A percentile compares a stretch with the other conserved stretches of the same genome.
Evolutionary conservation across 768 basidiomycete genomes (phyloP).

Genomic region (Cubamyces lactineus): DNA sequence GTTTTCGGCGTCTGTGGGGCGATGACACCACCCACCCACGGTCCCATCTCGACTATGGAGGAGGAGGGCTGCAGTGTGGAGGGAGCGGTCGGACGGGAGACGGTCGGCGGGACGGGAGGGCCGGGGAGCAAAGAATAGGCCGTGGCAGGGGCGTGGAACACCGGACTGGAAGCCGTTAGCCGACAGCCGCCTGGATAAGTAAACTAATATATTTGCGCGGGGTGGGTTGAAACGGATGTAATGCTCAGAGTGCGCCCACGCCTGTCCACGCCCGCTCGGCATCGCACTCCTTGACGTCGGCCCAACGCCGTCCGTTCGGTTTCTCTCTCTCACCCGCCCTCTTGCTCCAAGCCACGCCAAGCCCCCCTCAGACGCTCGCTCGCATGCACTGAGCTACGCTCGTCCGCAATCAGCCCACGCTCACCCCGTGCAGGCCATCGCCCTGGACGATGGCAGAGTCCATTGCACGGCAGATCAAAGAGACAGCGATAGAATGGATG

Average conservation of each 20-base stretch:
- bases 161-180: conserved; percentile 11
- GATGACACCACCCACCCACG: neutral
- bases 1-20: neutral
- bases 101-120: neutral
- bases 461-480: no score
- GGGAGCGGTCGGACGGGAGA: neutral
- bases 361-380: neutral
- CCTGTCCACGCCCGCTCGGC: neutral
- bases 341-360: neutral
- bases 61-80: neutral
- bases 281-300: neutral
- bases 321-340: neutral
- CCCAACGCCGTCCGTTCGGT: neutral
- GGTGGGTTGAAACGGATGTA: neutral
- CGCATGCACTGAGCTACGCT: no score
- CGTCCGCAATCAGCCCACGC: no score
- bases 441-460: no score
- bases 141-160: conserved; percentile 15
- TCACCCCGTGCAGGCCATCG: no score
- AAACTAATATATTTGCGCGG: no score
- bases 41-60: neutral
- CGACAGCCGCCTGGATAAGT: no score
- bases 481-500: neutral
- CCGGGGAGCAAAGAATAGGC: conserved; percentile 26
- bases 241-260: neutral